Conservation (phyloP, 768 basidiomycete species). For the Suillus subalutaceus region DNA sequence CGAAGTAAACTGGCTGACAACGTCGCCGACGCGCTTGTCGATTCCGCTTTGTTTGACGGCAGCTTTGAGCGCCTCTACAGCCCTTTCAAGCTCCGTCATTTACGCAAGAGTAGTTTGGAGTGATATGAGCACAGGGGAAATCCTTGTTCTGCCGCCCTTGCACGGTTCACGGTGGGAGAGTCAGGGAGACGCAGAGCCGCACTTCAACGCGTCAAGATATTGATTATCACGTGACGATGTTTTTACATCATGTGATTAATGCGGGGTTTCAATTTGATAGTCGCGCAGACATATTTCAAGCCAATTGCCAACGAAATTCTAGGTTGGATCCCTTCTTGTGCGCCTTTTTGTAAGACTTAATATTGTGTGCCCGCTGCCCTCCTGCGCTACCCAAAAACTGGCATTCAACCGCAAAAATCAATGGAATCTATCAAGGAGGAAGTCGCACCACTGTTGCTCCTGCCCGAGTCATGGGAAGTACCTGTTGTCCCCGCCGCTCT, state of each 20-base stretch:
- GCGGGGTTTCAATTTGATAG: slow-evolving; percentile 27
- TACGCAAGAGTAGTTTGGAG: neutral
- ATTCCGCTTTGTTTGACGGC: slow-evolving; percentile 31
- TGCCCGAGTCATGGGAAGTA: slow-evolving; percentile 12
- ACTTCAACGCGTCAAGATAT: neutral
- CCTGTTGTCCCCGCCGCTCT: neutral
- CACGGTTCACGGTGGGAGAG: neutral
- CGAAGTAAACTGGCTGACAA: slow-evolving; percentile 44
- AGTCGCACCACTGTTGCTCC: slow-evolving; percentile 18
- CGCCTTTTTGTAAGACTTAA: neutral
- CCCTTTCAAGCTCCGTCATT: slow-evolving; percentile 28
- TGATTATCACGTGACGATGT: slow-evolving; percentile 27
- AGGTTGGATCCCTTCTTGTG: slow-evolving; percentile 12
- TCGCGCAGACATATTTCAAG: slow-evolving; percentile 19
- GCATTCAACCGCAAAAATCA: neutral
- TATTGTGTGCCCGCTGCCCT: neutral
- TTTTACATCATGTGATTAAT: slow-evolving; percentile 33
- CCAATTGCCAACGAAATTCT: slow-evolving; percentile 6
- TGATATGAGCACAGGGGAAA: neutral
- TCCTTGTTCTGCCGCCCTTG: neutral
- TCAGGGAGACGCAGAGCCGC: neutral
- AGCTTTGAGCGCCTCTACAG: slow-evolving; percentile 35
- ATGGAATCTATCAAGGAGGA: slow-evolving; percentile 27
- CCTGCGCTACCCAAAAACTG: slow-evolving; percentile 19
- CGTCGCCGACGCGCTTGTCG: slow-evolving; percentile 34